Conservation (phyloP, 202 grass and related monocot species). For the Bolboschoenoplectus hybrid region DNA sequence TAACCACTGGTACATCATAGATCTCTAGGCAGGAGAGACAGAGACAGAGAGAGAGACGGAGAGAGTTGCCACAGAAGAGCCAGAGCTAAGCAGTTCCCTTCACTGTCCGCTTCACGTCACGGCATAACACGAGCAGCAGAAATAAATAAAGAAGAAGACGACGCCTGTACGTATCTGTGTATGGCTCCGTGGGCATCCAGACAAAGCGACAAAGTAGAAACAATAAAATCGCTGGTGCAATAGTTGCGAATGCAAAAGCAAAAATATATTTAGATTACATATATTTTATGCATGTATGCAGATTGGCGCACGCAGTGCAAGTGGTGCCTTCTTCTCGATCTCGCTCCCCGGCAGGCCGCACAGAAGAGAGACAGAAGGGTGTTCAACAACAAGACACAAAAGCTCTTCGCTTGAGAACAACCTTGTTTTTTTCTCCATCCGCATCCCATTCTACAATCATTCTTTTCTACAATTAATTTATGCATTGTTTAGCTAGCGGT, state of each 20-base stretch:
- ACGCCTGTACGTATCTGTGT: slow-evolving; percentile 23
- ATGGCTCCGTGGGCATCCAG: slow-evolving; percentile 43
- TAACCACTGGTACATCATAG: not conserved
- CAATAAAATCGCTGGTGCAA: slow-evolving; percentile 27
- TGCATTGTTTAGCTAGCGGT: no score
- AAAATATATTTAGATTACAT: not conserved
- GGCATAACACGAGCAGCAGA: slow-evolving; percentile 40
- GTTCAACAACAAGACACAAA: slow-evolving; percentile 45
- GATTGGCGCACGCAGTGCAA: slow-evolving; percentile 10
- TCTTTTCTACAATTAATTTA: not conserved
- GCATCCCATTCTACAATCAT: not conserved
- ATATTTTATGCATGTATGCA: no score
- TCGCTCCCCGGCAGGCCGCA: slow-evolving; percentile 44
- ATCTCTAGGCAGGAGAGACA: not conserved
- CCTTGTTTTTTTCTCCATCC: slow-evolving; percentile 30
- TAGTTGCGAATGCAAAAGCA: not conserved
- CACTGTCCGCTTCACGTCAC: slow-evolving; percentile 19
- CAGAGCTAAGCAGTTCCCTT: not conserved
- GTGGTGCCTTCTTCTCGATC: slow-evolving; percentile 31
- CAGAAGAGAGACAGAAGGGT: slow-evolving; percentile 49
- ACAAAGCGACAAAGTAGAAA: slow-evolving; percentile 44
- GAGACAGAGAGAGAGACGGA: not conserved
- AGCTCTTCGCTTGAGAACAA: slow-evolving; percentile 22
- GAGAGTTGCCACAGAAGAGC: slow-evolving; percentile 12
- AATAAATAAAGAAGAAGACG: slow-evolving; percentile 13